Percentiles rank a stretch among this genome's conserved stretches.
These are phyloP conservation scores for Lentinula sp. DNA, from an alignment of 768 basidiomycete species.

Conservation along the genomic window DNA sequence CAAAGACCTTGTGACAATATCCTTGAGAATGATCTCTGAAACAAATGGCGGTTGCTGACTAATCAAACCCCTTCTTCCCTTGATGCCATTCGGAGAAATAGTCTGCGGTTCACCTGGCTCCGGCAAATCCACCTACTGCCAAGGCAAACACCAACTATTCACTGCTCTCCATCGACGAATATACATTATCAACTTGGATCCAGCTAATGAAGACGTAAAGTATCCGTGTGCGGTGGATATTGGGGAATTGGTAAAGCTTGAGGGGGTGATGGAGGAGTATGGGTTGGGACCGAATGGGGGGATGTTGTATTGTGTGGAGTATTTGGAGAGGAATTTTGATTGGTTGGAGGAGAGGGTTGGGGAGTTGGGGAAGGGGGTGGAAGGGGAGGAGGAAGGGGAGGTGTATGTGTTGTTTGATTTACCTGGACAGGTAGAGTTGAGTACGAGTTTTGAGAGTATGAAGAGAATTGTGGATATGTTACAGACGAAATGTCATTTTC, in stretches of 20 bases:
- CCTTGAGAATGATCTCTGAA: no score
- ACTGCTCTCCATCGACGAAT: slow-evolving; percentile 82
- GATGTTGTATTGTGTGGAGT: slow-evolving; percentile 95
- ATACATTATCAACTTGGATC: slow-evolving; percentile 91
- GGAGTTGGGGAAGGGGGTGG: slow-evolving; percentile 45
- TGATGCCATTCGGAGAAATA: slow-evolving; percentile 84
- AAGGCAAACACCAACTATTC: slow-evolving; percentile 85
- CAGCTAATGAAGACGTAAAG: slow-evolving; percentile 83
- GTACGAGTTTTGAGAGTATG: slow-evolving; percentile 90
- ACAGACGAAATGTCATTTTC: slow-evolving; percentile 61
- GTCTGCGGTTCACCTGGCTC: slow-evolving; percentile 84
- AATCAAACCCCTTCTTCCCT: neutral
- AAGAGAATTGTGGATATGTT: slow-evolving; percentile 72
- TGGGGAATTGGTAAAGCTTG: slow-evolving; percentile 76
- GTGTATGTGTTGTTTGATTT: slow-evolving; percentile 92
- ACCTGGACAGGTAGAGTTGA: slow-evolving; percentile 95
- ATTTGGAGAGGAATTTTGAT: slow-evolving; percentile 92
- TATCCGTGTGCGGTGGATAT: slow-evolving; percentile 92
- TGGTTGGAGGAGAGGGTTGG: slow-evolving; percentile 69
- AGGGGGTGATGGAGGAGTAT: slow-evolving; percentile 80
- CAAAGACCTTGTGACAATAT: no score
- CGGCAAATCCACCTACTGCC: slow-evolving; percentile 86
- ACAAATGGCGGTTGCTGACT: no score
- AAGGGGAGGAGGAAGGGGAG: slow-evolving; percentile 25
- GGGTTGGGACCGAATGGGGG: slow-evolving; percentile 93